Evolutionary conservation across 2,329 filamentous ascomycete species (phyloP), one percentile per base, ranked within the genome.

Genomic region (Ascochyta clinopodiicola): DNA sequence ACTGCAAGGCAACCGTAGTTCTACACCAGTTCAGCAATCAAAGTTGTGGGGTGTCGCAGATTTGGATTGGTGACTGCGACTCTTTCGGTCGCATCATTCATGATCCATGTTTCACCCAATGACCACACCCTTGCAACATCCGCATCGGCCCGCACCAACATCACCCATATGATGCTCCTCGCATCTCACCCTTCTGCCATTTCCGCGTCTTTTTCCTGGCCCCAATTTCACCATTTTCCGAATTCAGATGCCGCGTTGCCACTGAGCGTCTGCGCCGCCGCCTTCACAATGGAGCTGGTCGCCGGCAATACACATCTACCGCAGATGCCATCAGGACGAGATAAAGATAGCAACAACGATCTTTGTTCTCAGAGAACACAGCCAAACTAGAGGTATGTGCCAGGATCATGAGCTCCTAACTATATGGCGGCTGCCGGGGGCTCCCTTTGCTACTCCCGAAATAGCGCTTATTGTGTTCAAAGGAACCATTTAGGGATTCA

Each of bases 51-150:
- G 38, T 56, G 58, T 62, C 53, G 47, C 63, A 57, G 50, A 50
- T 17, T 50, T 40, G 54, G 51, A 59, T 44, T 51, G 42, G 45
- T 35, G 47, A 57, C 54, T 70, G 70, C 64, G 63, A 73, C 71
- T 61, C 34, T 39, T 51, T 31, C 44, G 59, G 71, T 73, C 66
- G 67, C 70, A 72, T 69, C 68, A 63, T 71, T 49, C 66, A 63
- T 51, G 60, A 54, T 61, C 59, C 60, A 61, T 56, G 71, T 73
- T 72, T 73, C 70, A 72, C 46, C 58, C 57, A 13, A 56, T 51
- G 37, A 51, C 45, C 45, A 37, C 37, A 63, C 51, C 62, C 66
- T 49, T 63, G 63, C 56, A 56, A 46, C 51, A 53, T 27, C 47
- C 38, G 48, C 44, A 19, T 45, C 58, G 59, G 57, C 57, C 56